These are phyloP conservation scores for Plenodomus biglobosus DNA, from an alignment of 2,329 filamentous ascomycete species.

Conservation along the genomic window DNA sequence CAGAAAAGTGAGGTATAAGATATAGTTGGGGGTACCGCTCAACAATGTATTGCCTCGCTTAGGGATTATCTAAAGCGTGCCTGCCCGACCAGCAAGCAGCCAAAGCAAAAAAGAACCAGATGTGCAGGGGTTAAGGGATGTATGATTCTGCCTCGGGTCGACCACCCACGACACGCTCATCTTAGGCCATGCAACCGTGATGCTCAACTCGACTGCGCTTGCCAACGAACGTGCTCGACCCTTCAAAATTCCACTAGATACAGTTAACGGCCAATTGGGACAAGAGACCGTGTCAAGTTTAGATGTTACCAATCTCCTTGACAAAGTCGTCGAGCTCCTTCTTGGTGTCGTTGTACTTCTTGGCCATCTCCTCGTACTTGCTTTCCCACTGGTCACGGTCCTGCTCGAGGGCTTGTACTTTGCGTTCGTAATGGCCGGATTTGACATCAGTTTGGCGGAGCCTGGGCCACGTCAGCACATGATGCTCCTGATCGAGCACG, in stretches of 20 bases:
- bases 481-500: not conserved
- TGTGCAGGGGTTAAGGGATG: conserved; percentile 27
- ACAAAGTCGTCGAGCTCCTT: conserved; percentile 92
- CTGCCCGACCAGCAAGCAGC: conserved; percentile 29
- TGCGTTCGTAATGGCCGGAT: conserved; percentile 98
- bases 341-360: conserved; percentile 81
- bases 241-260: conserved; percentile 25
- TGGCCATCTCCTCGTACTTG: conserved; percentile 97
- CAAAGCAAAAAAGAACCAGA: conserved; percentile 26
- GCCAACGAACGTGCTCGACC: conserved; percentile 18
- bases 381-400: conserved; percentile 91
- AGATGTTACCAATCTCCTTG: conserved; percentile 90
- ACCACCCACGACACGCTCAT: conserved; percentile 12
- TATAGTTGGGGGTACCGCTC: conserved; percentile 12
- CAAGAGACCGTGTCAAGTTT: conserved; percentile 45
- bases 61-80: conserved; percentile 37
- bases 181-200: conserved; percentile 9
- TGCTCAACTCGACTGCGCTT: conserved; percentile 20
- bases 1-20: conserved; percentile 1
- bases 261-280: conserved; percentile 33
- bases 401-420: conserved; percentile 93
- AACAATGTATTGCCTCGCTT: conserved; percentile 37
- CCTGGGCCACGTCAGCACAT: conserved; percentile 54
- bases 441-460: conserved; percentile 99
- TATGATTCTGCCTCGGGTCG: conserved; percentile 18